Evolutionary conservation across 2,329 filamentous ascomycete species (phyloP).

Genomic region (Trichoderma hamatum): DNA sequence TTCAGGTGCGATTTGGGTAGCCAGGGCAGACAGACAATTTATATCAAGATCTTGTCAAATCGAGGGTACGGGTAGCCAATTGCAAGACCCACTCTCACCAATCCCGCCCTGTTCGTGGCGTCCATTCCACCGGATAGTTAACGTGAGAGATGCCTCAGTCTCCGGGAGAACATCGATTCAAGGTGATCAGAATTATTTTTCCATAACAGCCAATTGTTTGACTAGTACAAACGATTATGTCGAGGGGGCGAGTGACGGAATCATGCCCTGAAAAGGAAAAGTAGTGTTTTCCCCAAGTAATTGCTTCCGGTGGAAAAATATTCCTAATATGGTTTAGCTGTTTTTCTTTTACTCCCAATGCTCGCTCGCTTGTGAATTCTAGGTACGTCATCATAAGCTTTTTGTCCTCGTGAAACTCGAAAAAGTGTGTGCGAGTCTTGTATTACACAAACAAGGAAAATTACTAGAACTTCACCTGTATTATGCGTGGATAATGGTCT

Average conservation of each 20-base stretch:
- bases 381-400: background rate
- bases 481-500: background rate
- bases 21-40: background rate
- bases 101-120: background rate
- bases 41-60: background rate
- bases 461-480: background rate
- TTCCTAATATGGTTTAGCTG: background rate
- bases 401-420: background rate
- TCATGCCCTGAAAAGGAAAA: background rate
- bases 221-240: background rate
- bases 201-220: background rate
- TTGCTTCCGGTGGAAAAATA: background rate
- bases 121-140: background rate
- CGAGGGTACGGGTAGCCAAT: background rate
- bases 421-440: too few species aligned
- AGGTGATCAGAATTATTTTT: background rate
- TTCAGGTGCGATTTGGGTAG: background rate
- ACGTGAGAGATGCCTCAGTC: background rate
- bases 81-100: background rate
- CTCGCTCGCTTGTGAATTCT: background rate
- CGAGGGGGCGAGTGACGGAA: too few species aligned
- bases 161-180: too few species aligned
- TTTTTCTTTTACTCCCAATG: background rate
- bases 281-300: background rate
- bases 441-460: background rate